phyloP scores from a whole-genome alignment of 129 eudicot genomes.

The Flaveria brownii region DNA sequence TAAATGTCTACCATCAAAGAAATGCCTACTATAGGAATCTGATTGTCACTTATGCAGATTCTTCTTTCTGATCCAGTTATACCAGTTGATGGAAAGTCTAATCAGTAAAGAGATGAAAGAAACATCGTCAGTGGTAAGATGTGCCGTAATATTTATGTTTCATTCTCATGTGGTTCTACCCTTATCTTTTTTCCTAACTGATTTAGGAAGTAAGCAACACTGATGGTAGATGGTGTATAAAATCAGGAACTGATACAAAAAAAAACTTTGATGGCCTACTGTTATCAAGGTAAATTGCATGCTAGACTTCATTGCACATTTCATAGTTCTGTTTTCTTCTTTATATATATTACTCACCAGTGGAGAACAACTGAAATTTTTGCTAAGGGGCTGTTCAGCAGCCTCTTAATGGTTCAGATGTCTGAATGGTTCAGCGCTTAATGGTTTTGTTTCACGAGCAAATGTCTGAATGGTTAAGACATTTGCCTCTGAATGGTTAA shows the following conservation, averaged over 20 bases:
- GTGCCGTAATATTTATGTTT: constrained; percentile 10
- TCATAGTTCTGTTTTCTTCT: constrained; percentile 8
- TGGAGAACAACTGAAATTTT: background rate
- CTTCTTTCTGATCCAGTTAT: constrained; percentile 54
- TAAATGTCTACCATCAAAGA: background rate
- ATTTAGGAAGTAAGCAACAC: constrained; percentile 73
- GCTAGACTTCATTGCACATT: constrained; percentile 14
- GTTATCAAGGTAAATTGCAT: constrained; percentile 73
- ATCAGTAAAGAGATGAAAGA: constrained; percentile 55
- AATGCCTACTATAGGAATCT: constrained; percentile 14
- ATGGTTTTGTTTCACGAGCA: too few species aligned
- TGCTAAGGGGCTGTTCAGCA: background rate
- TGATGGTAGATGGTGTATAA: constrained; percentile 95
- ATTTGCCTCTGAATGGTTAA: too few species aligned
- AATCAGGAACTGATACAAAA: constrained; percentile 52
- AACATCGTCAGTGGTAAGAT: constrained; percentile 63
- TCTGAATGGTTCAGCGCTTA: too few species aligned
- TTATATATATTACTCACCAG: background rate
- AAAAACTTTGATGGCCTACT: constrained; percentile 72
- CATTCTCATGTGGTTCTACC: constrained; percentile 22
- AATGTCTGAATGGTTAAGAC: too few species aligned
- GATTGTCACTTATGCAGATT: constrained; percentile 15
- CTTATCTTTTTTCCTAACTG: constrained; percentile 24
- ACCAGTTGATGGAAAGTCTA: constrained; percentile 69
- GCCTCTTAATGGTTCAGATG: too few species aligned